Evolutionary conservation across 805 yeast species (phyloP).

Genomic region (Lipomyces yamadae): DNA sequence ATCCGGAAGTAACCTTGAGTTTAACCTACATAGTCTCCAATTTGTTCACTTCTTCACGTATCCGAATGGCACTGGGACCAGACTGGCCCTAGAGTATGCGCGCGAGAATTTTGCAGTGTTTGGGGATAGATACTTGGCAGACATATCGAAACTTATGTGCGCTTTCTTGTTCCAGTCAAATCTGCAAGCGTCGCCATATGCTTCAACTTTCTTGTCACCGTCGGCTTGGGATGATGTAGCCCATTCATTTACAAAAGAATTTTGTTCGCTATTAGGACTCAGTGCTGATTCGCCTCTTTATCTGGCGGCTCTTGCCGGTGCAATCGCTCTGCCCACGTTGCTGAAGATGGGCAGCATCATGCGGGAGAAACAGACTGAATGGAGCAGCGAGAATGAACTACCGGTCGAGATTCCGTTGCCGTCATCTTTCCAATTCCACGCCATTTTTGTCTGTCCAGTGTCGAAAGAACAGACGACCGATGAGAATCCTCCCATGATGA

Average conservation of each 20-base stretch:
- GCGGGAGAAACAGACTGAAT: slow-evolving; percentile 51
- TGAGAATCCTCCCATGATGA: slow-evolving; percentile 63
- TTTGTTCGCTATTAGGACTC: slow-evolving; percentile 55
- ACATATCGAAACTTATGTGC: slow-evolving; percentile 54
- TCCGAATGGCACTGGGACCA: slow-evolving; percentile 10
- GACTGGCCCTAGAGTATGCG: slow-evolving; percentile 53
- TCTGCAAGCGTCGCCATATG: slow-evolving; percentile 40
- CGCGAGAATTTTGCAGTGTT: slow-evolving; percentile 49
- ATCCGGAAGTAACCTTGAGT: slow-evolving; percentile 53
- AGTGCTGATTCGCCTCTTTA: slow-evolving; percentile 60
- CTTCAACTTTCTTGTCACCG: slow-evolving; percentile 40
- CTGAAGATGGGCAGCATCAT: slow-evolving; percentile 55
- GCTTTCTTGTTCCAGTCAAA: slow-evolving; percentile 44
- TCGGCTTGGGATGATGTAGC: slow-evolving; percentile 44
- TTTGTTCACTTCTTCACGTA: slow-evolving; percentile 45
- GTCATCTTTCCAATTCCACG: slow-evolving; percentile 58
- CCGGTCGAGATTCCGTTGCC: slow-evolving; percentile 69
- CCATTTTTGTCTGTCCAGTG: slow-evolving; percentile 74
- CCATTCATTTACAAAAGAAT: slow-evolving; percentile 53
- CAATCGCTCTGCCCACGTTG: slow-evolving; percentile 58
- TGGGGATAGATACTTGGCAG: slow-evolving; percentile 49
- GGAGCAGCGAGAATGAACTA: slow-evolving; percentile 64
- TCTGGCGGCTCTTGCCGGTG: slow-evolving; percentile 57
- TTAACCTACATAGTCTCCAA: slow-evolving; percentile 52
- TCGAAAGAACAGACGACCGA: slow-evolving; percentile 67